Evolutionary conservation across 805 yeast genomes (phyloP), one percentile per base, ranked within the genome.

Genomic region (Priceomyces haplophilus): DNA sequence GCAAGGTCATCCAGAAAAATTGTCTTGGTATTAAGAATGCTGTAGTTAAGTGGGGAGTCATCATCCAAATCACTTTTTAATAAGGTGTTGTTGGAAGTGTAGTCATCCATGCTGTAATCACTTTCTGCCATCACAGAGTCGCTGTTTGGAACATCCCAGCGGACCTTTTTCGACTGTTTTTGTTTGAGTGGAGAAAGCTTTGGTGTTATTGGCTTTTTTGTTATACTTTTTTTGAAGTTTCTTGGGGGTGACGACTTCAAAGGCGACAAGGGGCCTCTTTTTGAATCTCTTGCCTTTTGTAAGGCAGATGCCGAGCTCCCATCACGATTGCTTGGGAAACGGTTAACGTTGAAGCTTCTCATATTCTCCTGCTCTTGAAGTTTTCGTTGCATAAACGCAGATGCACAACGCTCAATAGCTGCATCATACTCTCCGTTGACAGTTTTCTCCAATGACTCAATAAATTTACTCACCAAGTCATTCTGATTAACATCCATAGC

Each of bases 61-160:
- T 60, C 61, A 18, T 61, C 63, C 10, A 48, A 19, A 34, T 61
- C 67, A 39, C 58, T 59, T 23, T 46, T 54, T 10, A 42, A 35
- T 30, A 44, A 45, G 25, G 17, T 49, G 7, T 49, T 51, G 10
- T 43, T 41, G 7, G 41, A 38, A 16, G 41, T 43, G 13, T 36
- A 52, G 11, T 58, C 65, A 37, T 64, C 69, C 45, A 61, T 49
- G 38, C 69, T 65, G 18, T 52, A 30, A 45, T 65, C 71, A 41
- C 67, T 59, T 17, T 63, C 68, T 11, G 49, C 37, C 29, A 45
- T 43, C 21, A 44, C 37, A 2, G 45, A 20, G 15, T 51, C 48
- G 19, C 47, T 39, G 19, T 51, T 52, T 2, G 72, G 72, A 10
- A 66, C 65, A 44, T 69, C 69, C 76, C 78, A 75, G 47, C 78